Base-by-base conservation (phyloP, 2,329 filamentous ascomycete species). In the Aspergillus intermedius region DNA sequence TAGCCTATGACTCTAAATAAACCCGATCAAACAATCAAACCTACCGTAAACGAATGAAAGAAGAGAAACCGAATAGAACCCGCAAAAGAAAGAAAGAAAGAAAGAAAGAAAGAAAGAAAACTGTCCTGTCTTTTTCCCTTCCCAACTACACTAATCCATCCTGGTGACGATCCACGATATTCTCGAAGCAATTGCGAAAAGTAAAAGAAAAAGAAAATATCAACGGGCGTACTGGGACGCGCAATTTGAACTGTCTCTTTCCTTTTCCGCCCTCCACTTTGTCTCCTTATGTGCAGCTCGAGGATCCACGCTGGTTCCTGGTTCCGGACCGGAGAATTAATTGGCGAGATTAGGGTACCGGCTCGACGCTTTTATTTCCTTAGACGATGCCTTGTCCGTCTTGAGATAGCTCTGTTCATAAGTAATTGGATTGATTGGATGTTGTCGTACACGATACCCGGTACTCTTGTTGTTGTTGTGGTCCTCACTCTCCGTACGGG, bases 61-160 rank as follows among this genome's bases (percentile, higher is more conserved):
- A 47, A 32, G 25, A 13, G 47, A 49, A 42, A 44, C 23, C 17
- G 39, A 42, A 13, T 40, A 34, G 13, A 21, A 34, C n/a, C 5
- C 8, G n/a, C 43, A 46, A 46, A n/a, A n/a, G n/a, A 12, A 40
- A 25, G 19, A 48, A 41, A 45, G 5, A 34, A 50, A 46, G 37
- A 46, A 42, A 48, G 42, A 12, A 42, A 12, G 37, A 37, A 30
- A 15, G 37, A 35, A 46, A 30, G 44, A 46, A 30, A 37, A 12
- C 15, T 30, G 25, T 30, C 25, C 10, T 30, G 25, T 30, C 25
- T 30, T 30, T 19, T 30, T 30, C 25, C 25, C 25, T 30, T 30
- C 25, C 25, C 25, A 30, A 30, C 25, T 30, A 19, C 34, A 19
- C n/a, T 37, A 37, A 37, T 17, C 34, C 34, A 19, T 37, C 37